A percentile compares a stretch with the other conserved stretches of the same genome.
phyloP scores from a whole-genome alignment of 331 rosid species.

The Stylosanthes scabra region DNA sequence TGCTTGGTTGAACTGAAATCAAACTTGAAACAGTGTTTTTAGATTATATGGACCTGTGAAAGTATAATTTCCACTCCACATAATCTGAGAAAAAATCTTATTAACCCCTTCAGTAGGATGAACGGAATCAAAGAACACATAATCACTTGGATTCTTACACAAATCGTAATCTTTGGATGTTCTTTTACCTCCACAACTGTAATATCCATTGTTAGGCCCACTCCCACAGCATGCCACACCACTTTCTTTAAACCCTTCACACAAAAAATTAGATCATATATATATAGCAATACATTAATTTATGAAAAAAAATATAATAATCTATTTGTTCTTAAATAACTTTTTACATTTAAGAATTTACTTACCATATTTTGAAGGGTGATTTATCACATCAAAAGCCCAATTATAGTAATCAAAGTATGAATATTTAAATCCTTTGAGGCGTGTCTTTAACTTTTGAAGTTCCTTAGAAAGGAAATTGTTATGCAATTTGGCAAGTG shows the following conservation, averaged over 20 bases:
- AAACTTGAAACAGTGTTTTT: slow-evolving; percentile 34
- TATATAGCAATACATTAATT: neutral
- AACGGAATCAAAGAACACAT: slow-evolving; percentile 59
- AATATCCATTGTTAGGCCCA: slow-evolving; percentile 59
- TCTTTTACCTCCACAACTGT: slow-evolving; percentile 66
- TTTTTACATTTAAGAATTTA: too few species aligned
- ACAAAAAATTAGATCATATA: neutral
- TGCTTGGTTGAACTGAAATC: neutral
- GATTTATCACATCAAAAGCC: slow-evolving; percentile 5
- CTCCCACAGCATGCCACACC: slow-evolving; percentile 61
- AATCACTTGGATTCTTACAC: slow-evolving; percentile 49
- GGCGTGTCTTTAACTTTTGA: slow-evolving; percentile 29
- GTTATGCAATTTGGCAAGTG: slow-evolving; percentile 42
- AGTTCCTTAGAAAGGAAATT: slow-evolving; percentile 39
- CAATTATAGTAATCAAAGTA: neutral
- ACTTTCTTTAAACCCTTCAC: slow-evolving; percentile 52
- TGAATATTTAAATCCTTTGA: slow-evolving; percentile 50
- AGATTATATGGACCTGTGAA: slow-evolving; percentile 32
- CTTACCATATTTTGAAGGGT: slow-evolving; percentile 46
- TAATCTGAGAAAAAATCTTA: slow-evolving; percentile 41
- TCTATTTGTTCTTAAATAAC: too few species aligned
- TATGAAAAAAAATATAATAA: too few species aligned
- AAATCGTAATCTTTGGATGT: slow-evolving; percentile 47
- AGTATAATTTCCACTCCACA: slow-evolving; percentile 56
- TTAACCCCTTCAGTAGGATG: slow-evolving; percentile 56